Evolutionary conservation across 805 yeast species (phyloP), one percentile per base, ranked within the genome.

Genomic region (Danielozyma ontarioensis): DNA sequence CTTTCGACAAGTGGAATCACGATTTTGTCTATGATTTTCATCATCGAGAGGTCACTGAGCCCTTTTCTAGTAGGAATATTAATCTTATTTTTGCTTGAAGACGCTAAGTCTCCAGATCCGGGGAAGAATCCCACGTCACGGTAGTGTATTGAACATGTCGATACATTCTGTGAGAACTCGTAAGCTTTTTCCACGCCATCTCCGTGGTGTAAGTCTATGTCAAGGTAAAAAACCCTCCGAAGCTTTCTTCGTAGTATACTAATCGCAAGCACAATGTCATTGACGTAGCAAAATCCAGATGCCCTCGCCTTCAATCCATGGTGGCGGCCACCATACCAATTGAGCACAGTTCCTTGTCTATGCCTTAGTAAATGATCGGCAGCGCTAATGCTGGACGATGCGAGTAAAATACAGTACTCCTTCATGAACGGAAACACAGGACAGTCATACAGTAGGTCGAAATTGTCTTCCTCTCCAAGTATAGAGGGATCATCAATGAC

Each of bases 291-390:
- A 47, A 78, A 83, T 2, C 90, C 90, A 8, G 81, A 66, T 1
- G 85, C 83, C 22, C 48, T 58, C 0, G 67, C 45, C 42, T 69
- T 70, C 28, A 57, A 62, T 4, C 79, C 78, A 53, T 83, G 93
- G 48, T 83, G 93, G 30, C 89, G 55, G 1, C 93, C 94, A 5
- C 94, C 94, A 46, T 76, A 74, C 88, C 88, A 83, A 48, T 81
- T 81, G 28, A 83, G 64, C 2, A 72, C 78, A 1, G 75, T 55
- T 7, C 51, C 37, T 25, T 59, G 62, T 17, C 43, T 4, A 2
- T 31, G 25, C 33, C 29, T 31, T 1, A 50, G 32, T 3, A 70
- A 42, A 45, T 58, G 62, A 4, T 56, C 52, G 0, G 75, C 76
- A 7, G 79, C 62, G 8, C 69, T 49, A 8, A 82, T 40, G 2